Percentiles rank a stretch among this genome's conserved stretches.
Conservation (phyloP, 2,329 filamentous ascomycete genomes). For the Alternaria longipes region DNA sequence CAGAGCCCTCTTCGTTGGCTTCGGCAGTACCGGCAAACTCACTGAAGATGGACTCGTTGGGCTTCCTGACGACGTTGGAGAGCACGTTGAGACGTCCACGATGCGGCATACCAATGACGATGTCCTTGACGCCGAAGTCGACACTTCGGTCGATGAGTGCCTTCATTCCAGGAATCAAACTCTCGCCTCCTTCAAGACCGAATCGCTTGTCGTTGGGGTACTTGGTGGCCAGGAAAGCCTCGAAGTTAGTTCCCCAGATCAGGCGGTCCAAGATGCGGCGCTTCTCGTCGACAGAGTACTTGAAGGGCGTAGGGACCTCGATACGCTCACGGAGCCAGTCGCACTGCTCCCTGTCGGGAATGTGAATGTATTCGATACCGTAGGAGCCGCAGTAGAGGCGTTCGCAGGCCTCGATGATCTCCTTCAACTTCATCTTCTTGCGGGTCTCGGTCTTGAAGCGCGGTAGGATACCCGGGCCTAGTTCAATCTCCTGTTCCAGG, state of each 20-base stretch:
- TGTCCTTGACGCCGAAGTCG: conserved; percentile 98
- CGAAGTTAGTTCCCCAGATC: conserved; percentile 98
- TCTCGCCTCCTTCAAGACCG: conserved; percentile 96
- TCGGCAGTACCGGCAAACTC: conserved; percentile 91
- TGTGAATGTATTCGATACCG: conserved; percentile 98
- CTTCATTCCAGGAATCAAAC: conserved; percentile 98
- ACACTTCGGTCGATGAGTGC: conserved; percentile 97
- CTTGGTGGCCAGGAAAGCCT: conserved; percentile 93
- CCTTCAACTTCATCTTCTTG: conserved; percentile 95
- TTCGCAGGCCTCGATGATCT: conserved; percentile 93
- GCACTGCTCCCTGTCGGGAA: conserved; percentile 95
- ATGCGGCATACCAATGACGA: conserved; percentile 99
- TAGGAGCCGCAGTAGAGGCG: conserved; percentile 97
- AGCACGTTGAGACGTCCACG: conserved; percentile 97
- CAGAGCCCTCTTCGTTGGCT: conserved; percentile 93
- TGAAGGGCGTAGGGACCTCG: conserved; percentile 93
- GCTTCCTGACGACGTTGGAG: conserved; percentile 98
- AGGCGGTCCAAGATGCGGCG: conserved; percentile 94
- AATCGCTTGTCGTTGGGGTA: conserved; percentile 99
- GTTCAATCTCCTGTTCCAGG: conserved; percentile 86
- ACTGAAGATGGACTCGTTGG: conserved; percentile 99
- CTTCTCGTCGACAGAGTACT: conserved; percentile 98
- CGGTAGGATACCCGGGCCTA: conserved; percentile 94
- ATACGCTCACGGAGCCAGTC: conserved; percentile 97
- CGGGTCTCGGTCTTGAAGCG: conserved; percentile 88